A percentile compares a stretch with the other conserved stretches of the same genome.
Evolutionary conservation across 805 yeast genomes (phyloP).

Genomic region (Yarrowia sp.): DNA sequence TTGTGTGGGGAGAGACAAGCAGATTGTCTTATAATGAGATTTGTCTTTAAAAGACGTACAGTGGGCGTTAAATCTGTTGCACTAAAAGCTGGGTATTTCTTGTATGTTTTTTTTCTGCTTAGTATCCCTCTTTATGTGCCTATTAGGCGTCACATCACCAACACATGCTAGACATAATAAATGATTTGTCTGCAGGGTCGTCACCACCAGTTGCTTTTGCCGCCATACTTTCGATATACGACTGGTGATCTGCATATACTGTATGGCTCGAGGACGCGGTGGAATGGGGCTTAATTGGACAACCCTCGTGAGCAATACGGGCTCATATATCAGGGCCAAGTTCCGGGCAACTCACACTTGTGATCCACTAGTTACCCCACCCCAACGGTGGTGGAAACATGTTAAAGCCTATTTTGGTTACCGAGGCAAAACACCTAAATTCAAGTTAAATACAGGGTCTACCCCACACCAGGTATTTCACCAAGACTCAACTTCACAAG

Average conservation of each 20-base stretch:
- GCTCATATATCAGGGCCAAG: not conserved
- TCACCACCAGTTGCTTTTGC: not conserved
- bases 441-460: not conserved
- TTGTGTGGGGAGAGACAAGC: not conserved
- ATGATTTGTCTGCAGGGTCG: not conserved
- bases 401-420: not conserved
- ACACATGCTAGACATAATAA: not conserved
- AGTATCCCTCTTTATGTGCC: not conserved
- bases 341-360: no score
- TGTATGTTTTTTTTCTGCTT: not conserved
- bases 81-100: not conserved
- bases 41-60: not conserved
- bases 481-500: not conserved
- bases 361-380: not conserved
- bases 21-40: not conserved
- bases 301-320: no score
- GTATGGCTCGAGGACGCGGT: not conserved
- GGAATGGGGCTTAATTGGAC: not conserved
- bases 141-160: not conserved
- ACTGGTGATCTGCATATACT: not conserved
- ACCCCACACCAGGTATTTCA: not conserved
- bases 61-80: not conserved
- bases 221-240: not conserved
- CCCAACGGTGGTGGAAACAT: not conserved
- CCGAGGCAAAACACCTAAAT: not conserved